phyloP scores from a whole-genome alignment of 768 basidiomycete species.

The Obba rivulosa region DNA sequence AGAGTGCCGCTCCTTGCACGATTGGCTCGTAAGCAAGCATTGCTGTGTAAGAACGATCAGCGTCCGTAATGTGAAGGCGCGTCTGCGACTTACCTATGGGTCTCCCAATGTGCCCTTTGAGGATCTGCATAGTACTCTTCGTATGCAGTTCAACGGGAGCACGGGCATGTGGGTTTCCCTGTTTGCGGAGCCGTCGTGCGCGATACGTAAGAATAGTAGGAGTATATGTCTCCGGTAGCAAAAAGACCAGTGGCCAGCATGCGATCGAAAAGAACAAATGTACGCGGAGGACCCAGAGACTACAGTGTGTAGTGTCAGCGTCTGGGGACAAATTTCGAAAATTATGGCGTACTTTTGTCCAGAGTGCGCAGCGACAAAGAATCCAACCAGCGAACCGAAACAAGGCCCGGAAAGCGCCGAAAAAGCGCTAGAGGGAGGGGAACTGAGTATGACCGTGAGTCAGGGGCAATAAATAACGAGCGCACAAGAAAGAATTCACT shows the following conservation, averaged over 20 bases:
- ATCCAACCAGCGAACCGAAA: conserved; percentile 17
- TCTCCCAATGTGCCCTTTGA: conserved; percentile 10
- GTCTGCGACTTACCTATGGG: conserved; percentile 10
- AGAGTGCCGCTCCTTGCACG: conserved; percentile 14
- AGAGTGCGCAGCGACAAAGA: conserved; percentile 16
- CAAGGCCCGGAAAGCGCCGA: conserved; percentile 14
- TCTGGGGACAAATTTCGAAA: neutral
- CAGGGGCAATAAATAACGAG: neutral
- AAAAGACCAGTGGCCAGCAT: conserved; percentile 12
- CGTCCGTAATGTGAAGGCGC: no score
- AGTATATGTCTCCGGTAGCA: conserved; percentile 17
- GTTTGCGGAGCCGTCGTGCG: conserved; percentile 9
- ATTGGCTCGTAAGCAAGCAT: conserved; percentile 17
- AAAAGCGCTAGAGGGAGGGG: conserved; percentile 13
- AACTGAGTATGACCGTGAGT: no score
- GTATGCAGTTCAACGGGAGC: conserved; percentile 15
- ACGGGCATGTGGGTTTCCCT: conserved; percentile 8
- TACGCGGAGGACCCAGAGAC: conserved; percentile 18
- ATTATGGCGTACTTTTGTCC: conserved; percentile 3
- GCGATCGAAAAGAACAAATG: conserved; percentile 13
- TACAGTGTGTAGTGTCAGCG: neutral
- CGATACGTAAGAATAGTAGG: conserved; percentile 15
- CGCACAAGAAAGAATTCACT: conserved; percentile 1
- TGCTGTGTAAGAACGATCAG: conserved; percentile 5
- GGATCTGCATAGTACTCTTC: conserved; percentile 6